Evolutionary conservation across 169 alveolate genomes (phyloP).

Genomic region (Cryptosporidium meleagridis): DNA sequence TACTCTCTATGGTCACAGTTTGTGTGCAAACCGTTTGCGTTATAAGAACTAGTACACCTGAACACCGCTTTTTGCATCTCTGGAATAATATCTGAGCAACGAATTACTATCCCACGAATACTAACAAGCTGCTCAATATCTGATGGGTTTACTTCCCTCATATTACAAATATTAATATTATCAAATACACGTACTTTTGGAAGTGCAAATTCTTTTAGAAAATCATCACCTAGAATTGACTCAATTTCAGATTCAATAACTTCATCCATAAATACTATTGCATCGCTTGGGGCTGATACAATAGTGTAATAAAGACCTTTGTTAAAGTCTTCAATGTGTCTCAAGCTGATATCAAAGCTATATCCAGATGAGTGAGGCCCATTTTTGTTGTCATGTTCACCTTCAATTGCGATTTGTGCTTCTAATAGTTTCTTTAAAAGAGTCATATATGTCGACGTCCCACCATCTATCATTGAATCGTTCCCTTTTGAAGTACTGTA

Average conservation of each 20-base stretch:
- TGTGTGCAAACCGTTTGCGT: slow-evolving; percentile 84
- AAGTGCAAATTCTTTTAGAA: slow-evolving; percentile 44
- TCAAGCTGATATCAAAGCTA: slow-evolving; percentile 69
- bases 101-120: slow-evolving; percentile 95
- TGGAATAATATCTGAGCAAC: slow-evolving; percentile 95
- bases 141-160: slow-evolving; percentile 88
- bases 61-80: slow-evolving; percentile 98
- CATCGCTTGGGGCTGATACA: slow-evolving; percentile 59
- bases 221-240: slow-evolving; percentile 55
- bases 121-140: slow-evolving; percentile 91
- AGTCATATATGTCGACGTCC: slow-evolving; percentile 39
- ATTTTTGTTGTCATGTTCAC: slow-evolving; percentile 4
- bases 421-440: slow-evolving; percentile 45
- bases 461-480: background rate
- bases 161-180: slow-evolving; percentile 74
- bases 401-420: slow-evolving; percentile 56
- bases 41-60: slow-evolving; percentile 84
- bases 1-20: slow-evolving; percentile 89
- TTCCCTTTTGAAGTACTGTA: slow-evolving; percentile 15
- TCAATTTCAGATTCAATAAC: slow-evolving; percentile 63
- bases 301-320: slow-evolving; percentile 39
- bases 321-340: slow-evolving; percentile 49
- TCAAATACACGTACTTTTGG: slow-evolving; percentile 73
- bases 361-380: background rate
- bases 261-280: slow-evolving; percentile 70